Conservation (phyloP, 768 basidiomycete genomes). For the Neoboletus subvelutipes region DNA sequence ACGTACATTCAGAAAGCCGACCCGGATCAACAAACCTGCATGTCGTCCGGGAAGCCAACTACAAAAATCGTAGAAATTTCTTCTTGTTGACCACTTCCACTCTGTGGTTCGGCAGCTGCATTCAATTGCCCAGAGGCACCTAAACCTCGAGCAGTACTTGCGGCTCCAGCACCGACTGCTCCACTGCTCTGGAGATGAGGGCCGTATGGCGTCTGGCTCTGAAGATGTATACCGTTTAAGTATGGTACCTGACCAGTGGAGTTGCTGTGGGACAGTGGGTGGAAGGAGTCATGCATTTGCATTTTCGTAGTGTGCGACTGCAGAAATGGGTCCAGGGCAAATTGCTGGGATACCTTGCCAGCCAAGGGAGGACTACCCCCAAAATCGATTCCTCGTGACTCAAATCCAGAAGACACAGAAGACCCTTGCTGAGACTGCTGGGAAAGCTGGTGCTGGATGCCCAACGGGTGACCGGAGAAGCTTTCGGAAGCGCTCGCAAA, state of each 20-base stretch:
- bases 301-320: conserved; percentile 30
- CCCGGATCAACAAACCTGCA: conserved; percentile 67
- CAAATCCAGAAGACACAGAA: conserved; percentile 23
- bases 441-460: conserved; percentile 35
- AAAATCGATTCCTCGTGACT: conserved; percentile 36
- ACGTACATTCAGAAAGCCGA: conserved; percentile 7
- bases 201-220: conserved; percentile 76
- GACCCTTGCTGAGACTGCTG: conserved; percentile 36
- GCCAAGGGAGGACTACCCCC: conserved; percentile 26
- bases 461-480: conserved; percentile 27
- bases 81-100: conserved; percentile 49
- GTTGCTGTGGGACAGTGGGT: conserved; percentile 32
- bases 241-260: conserved; percentile 35
- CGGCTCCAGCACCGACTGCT: conserved; percentile 23
- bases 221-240: conserved; percentile 48
- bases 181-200: conserved; percentile 56
- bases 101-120: conserved; percentile 19
- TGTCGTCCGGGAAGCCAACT: conserved; percentile 98
- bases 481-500: conserved; percentile 26
- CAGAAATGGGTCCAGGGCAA: conserved; percentile 34
- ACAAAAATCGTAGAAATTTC: conserved; percentile 98
- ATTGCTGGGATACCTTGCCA: conserved; percentile 32
- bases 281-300: conserved; percentile 36
- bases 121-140: conserved; percentile 32
- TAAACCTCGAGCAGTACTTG: conserved; percentile 27